These are phyloP conservation scores for Setomelanomma holmii DNA, from an alignment of 2,329 filamentous ascomycete genomes.

Conservation along the genomic window DNA sequence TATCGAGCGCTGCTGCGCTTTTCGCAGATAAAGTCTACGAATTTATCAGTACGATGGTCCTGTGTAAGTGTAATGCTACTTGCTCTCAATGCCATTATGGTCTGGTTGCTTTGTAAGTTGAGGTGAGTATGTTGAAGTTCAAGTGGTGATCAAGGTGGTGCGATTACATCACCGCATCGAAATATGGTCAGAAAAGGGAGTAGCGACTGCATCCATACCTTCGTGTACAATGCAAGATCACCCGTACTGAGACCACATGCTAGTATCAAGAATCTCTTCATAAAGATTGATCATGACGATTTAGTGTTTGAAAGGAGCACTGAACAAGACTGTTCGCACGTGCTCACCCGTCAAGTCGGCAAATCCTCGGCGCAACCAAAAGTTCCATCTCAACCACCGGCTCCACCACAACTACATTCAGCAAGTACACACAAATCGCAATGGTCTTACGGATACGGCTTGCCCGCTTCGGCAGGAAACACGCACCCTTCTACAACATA, in stretches of 20 bases:
- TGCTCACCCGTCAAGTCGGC: conserved; percentile 11
- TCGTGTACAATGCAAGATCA: too few relatives aligned
- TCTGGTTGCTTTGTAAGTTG: too few relatives aligned
- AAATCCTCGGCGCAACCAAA: conserved; percentile 20
- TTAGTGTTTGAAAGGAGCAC: too few relatives aligned
- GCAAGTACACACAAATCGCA: conserved; percentile 31
- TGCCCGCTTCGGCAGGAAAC: conserved; percentile 88
- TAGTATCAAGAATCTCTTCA: too few relatives aligned
- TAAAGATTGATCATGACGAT: too few relatives aligned
- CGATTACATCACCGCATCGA: conserved; percentile 42
- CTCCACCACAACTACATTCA: conserved; percentile 11
- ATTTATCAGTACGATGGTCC: not conserved
- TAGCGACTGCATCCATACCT: too few relatives aligned
- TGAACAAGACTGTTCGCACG: too few relatives aligned
- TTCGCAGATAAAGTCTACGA: conserved; percentile 82
- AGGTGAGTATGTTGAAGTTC: not conserved
- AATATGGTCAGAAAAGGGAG: not conserved
- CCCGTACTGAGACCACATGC: too few relatives aligned
- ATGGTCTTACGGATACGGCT: conserved; percentile 97
- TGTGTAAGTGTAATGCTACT: not conserved
- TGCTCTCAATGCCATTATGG: conserved; percentile 29
- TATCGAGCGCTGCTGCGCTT: conserved; percentile 86
- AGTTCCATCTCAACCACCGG: conserved; percentile 14
- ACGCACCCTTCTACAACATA: conserved; percentile 96
- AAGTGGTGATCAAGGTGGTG: not conserved